Conservation (phyloP, 2,329 filamentous ascomycete genomes). For the Septoria petroselini region DNA sequence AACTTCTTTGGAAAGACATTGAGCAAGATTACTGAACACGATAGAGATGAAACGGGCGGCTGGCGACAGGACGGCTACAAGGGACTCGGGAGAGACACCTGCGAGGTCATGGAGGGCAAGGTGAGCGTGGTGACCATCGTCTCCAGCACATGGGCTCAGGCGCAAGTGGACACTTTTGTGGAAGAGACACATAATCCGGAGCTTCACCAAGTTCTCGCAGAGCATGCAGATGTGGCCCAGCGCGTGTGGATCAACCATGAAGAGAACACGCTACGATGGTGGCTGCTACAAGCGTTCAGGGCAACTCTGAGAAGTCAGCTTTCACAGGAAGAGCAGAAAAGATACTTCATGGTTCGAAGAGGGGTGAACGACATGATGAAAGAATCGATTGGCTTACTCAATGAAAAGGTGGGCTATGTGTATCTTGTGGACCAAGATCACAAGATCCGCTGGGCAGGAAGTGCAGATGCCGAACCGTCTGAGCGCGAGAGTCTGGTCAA, state of each 20-base stretch:
- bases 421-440: conserved; percentile 86
- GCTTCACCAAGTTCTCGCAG: conserved; percentile 61
- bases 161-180: conserved; percentile 72
- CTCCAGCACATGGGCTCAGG: conserved; percentile 79
- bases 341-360: conserved; percentile 59
- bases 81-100: conserved; percentile 61
- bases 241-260: conserved; percentile 85
- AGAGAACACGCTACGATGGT: conserved; percentile 66
- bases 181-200: conserved; percentile 64
- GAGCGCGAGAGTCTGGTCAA: conserved; percentile 67
- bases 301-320: conserved; percentile 49
- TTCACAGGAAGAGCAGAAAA: conserved; percentile 51
- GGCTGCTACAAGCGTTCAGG: conserved; percentile 54
- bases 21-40: conserved; percentile 63
- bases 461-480: conserved; percentile 62
- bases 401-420: conserved; percentile 88
- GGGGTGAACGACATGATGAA: conserved; percentile 56
- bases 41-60: conserved; percentile 48
- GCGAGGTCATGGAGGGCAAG: conserved; percentile 67
- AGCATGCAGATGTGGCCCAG: conserved; percentile 59
- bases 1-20: conserved; percentile 83
- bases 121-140: conserved; percentile 74
- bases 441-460: conserved; percentile 91
- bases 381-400: conserved; percentile 67
- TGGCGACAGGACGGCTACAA: conserved; percentile 43